Percentiles rank a stretch among this genome's conserved stretches.
These are phyloP conservation scores for Draba incana DNA, from an alignment of 345 rosid species.

Conservation along the genomic window DNA sequence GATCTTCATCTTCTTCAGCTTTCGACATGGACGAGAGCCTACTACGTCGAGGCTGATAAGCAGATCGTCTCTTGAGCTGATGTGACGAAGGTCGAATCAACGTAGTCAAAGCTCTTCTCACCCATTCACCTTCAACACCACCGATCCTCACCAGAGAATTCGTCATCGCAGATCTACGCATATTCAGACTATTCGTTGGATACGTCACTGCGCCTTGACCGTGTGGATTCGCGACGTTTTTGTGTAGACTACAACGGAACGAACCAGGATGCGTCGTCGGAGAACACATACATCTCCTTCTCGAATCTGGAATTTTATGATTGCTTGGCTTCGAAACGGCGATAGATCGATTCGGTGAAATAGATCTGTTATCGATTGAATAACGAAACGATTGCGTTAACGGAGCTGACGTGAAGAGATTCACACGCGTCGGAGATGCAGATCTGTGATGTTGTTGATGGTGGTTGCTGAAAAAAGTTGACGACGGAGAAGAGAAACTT, in stretches of 20 bases:
- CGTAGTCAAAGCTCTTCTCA: constrained; percentile 80
- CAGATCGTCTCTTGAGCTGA: constrained; percentile 66
- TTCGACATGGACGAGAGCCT: constrained; percentile 74
- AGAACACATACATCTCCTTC: constrained; percentile 81
- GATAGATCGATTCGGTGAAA: constrained; percentile 55
- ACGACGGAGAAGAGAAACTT: constrained; percentile 50
- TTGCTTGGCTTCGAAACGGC: constrained; percentile 49
- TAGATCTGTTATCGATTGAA: constrained; percentile 61
- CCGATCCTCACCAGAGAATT: constrained; percentile 89
- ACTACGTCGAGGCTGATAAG: constrained; percentile 70
- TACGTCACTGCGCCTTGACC: constrained; percentile 44
- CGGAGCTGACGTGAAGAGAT: constrained; percentile 50
- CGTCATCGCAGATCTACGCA: constrained; percentile 89
- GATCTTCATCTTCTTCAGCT: constrained; percentile 39
- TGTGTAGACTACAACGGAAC: constrained; percentile 79
- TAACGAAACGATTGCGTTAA: constrained; percentile 55
- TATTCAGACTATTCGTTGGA: constrained; percentile 62
- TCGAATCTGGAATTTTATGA: constrained; percentile 46
- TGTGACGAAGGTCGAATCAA: constrained; percentile 89
- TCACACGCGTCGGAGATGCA: constrained; percentile 70
- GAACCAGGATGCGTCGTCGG: constrained; percentile 90
- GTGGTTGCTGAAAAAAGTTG: constrained; percentile 46
- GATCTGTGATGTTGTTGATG: constrained; percentile 48
- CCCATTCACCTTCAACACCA: constrained; percentile 95
- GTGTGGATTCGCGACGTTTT: constrained; percentile 41